Evolutionary conservation across 2,329 filamentous ascomycete genomes (phyloP).

Genomic region (Arthrinium phaeospermum): DNA sequence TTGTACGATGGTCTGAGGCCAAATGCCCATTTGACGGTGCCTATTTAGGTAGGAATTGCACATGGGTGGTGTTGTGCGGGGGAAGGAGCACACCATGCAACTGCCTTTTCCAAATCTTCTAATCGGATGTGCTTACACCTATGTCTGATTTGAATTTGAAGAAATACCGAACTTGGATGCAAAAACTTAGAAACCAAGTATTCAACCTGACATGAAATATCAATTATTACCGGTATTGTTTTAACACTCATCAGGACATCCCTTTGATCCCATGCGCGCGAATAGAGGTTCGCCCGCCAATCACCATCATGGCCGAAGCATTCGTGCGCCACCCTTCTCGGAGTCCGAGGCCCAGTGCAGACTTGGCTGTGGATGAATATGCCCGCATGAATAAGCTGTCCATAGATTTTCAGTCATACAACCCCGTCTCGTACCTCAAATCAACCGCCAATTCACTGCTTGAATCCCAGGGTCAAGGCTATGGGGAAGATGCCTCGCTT

Average conservation of each 20-base stretch:
- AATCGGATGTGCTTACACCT: neutral
- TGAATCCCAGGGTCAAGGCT: neutral
- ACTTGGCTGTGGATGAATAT: slow-evolving; percentile 31
- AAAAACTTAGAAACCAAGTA: too few relatives aligned
- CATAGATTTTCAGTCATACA: slow-evolving; percentile 30
- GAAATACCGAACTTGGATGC: too few relatives aligned
- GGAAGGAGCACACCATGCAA: neutral
- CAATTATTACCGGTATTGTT: neutral
- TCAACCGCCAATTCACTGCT: slow-evolving; percentile 14
- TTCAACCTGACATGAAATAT: neutral
- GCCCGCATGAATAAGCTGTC: slow-evolving; percentile 34
- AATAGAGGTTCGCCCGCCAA: neutral
- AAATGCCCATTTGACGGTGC: too few relatives aligned
- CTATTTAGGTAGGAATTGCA: neutral
- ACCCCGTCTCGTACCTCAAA: slow-evolving; percentile 25
- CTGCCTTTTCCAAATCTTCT: neutral
- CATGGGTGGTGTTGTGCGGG: neutral
- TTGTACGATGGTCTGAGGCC: too few relatives aligned
- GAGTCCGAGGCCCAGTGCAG: neutral
- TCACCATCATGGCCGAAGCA: neutral
- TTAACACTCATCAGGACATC: neutral
- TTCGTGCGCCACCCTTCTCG: neutral
- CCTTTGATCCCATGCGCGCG: neutral
- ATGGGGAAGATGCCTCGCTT: slow-evolving; percentile 25
- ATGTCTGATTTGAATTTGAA: neutral